These are phyloP conservation scores for Capsella rubella DNA, from an alignment of 441 rosid genomes.

Conservation along the genomic window DNA sequence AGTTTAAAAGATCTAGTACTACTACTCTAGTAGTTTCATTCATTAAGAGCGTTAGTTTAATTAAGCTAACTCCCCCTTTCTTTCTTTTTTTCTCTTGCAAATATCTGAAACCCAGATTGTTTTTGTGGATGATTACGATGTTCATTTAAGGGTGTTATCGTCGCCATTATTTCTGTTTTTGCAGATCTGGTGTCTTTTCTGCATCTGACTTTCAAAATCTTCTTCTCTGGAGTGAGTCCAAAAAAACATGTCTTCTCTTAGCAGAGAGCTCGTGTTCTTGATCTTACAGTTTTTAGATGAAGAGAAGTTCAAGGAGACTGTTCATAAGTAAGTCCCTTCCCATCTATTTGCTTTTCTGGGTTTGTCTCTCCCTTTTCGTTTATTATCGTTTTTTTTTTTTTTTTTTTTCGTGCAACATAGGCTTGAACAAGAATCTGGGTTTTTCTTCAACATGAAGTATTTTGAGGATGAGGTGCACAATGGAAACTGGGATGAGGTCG, in stretches of 20 bases:
- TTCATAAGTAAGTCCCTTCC: conserved; percentile 71
- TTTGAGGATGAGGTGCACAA: conserved; percentile 95
- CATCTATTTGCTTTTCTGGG: not conserved
- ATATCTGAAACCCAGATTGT: conserved; percentile 32
- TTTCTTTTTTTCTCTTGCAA: not conserved
- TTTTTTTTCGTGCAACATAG: conserved; percentile 45
- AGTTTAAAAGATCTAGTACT: conserved; percentile 53
- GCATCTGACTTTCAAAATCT: conserved; percentile 44
- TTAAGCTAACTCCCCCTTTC: not conserved
- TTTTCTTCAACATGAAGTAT: conserved; percentile 97
- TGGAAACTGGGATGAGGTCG: conserved; percentile 99
- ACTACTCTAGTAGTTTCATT: no score
- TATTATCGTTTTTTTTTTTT: conserved; percentile 10
- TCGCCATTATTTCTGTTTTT: conserved; percentile 20
- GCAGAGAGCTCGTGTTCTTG: conserved; percentile 98
- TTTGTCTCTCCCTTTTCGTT: not conserved
- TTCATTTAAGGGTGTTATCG: conserved; percentile 13
- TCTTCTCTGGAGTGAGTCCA: conserved; percentile 42
- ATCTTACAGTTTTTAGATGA: conserved; percentile 98
- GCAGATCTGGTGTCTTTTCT: conserved; percentile 69
- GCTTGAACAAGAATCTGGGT: conserved; percentile 99
- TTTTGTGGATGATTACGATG: conserved; percentile 40
- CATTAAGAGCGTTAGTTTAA: conserved; percentile 30
- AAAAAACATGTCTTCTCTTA: conserved; percentile 86
- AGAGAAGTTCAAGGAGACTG: conserved; percentile 98